Percentiles rank a stretch among this genome's conserved stretches.
Conservation (phyloP, 139 green algal genomes). For the Coelastrella sp. region DNA sequence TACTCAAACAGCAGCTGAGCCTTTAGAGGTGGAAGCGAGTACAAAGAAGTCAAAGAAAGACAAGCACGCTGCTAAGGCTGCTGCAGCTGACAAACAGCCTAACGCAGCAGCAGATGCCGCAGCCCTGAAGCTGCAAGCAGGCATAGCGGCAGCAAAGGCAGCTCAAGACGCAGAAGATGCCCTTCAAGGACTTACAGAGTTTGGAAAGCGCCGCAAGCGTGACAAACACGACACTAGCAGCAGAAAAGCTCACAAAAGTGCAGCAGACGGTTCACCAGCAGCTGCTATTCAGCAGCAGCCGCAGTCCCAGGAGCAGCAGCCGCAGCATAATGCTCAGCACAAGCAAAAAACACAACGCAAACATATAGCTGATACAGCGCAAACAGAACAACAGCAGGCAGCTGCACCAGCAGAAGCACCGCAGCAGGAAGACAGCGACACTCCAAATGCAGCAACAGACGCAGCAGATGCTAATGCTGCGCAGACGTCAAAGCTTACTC, state of each 20-base stretch:
- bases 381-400: background rate
- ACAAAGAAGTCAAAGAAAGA: background rate
- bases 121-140: constrained; percentile 11
- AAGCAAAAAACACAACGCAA: background rate
- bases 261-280: background rate
- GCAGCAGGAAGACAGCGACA: background rate
- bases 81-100: background rate
- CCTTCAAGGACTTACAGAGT: background rate
- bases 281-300: background rate
- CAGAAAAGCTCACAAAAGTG: background rate
- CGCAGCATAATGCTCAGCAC: no score
- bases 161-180: background rate
- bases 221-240: background rate
- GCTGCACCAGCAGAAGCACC: background rate
- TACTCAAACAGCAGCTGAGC: background rate
- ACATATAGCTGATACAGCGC: background rate
- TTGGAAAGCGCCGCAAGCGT: background rate
- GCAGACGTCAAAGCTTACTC: background rate
- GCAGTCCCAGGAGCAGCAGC: background rate
- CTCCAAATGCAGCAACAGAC: background rate
- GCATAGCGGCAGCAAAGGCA: constrained; percentile 34
- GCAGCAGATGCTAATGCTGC: background rate
- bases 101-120: constrained; percentile 12
- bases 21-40: background rate
- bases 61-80: background rate